These are phyloP conservation scores for Didymella keratinophila DNA, from an alignment of 2,329 filamentous ascomycete species.

Conservation along the genomic window DNA sequence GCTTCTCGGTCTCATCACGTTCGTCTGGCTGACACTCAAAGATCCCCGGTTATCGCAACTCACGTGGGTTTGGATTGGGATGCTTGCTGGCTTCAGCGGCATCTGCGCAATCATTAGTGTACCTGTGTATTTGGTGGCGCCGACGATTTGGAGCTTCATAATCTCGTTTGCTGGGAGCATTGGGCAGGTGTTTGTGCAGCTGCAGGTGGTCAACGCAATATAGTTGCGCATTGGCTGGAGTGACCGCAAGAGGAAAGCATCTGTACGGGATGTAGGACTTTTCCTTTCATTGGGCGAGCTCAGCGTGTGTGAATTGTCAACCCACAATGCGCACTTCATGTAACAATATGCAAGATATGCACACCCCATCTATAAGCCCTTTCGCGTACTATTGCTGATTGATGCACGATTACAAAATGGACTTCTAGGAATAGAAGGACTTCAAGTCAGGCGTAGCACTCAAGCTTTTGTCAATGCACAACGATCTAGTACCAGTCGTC, in stretches of 20 bases:
- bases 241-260: neutral
- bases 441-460: neutral
- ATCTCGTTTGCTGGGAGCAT: neutral
- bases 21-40: neutral
- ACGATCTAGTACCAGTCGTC: neutral
- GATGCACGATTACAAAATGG: neutral
- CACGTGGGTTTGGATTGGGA: neutral
- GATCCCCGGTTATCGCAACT: neutral
- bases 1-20: neutral
- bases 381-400: neutral
- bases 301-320: neutral
- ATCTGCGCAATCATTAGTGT: neutral
- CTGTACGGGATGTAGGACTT: neutral
- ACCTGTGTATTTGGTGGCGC: neutral
- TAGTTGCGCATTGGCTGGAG: neutral
- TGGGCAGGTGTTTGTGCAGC: neutral
- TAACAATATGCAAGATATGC: neutral
- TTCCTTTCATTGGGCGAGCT: neutral
- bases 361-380: neutral
- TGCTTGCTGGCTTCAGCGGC: neutral
- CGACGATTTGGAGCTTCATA: conserved; percentile 1
- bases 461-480: neutral
- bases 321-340: neutral
- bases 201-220: conserved; percentile 2
- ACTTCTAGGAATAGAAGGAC: neutral